Evolutionary conservation across 1,139 yeast genomes (phyloP).

Genomic region (Candida albicans): DNA sequence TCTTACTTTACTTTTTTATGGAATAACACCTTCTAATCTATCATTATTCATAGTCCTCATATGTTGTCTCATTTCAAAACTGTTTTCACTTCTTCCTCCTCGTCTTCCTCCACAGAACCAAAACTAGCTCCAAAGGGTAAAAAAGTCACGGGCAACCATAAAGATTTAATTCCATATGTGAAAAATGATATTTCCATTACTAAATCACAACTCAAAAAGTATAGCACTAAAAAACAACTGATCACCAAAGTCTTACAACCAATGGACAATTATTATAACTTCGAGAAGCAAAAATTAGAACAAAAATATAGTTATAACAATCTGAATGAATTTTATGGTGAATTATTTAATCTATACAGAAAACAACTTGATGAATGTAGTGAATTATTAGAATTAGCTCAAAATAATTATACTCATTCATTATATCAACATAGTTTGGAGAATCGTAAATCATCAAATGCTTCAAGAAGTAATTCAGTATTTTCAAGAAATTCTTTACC

Average conservation of each 20-base stretch:
- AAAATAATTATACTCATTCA: conserved; percentile 21
- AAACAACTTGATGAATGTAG: conserved; percentile 20
- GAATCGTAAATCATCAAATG: conserved; percentile 5
- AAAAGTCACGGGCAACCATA: conserved; percentile 19
- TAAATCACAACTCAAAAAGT: conserved; percentile 21
- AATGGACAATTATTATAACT: conserved; percentile 20
- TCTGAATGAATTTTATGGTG: conserved; percentile 15
- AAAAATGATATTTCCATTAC: conserved; percentile 20
- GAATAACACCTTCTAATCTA: no score
- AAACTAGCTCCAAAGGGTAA: conserved; percentile 13
- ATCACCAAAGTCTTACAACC: conserved; percentile 20
- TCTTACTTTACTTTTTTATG: not conserved
- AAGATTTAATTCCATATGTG: conserved; percentile 21
- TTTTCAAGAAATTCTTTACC: conserved; percentile 6
- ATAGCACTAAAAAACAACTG: conserved; percentile 19
- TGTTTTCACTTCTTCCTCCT: conserved; percentile 5
- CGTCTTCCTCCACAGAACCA: conserved; percentile 6
- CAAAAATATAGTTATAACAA: conserved; percentile 12
- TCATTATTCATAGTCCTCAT: not conserved
- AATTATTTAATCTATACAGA: conserved; percentile 19
- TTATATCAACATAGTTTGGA: conserved; percentile 11
- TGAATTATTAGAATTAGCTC: conserved; percentile 22
- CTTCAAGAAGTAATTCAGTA: conserved; percentile 7
- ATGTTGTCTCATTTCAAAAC: conserved; percentile 8
- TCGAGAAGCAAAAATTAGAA: conserved; percentile 16